Conservation (phyloP, 164 flowering plant genomes). For the Kingdonia uniflora region DNA sequence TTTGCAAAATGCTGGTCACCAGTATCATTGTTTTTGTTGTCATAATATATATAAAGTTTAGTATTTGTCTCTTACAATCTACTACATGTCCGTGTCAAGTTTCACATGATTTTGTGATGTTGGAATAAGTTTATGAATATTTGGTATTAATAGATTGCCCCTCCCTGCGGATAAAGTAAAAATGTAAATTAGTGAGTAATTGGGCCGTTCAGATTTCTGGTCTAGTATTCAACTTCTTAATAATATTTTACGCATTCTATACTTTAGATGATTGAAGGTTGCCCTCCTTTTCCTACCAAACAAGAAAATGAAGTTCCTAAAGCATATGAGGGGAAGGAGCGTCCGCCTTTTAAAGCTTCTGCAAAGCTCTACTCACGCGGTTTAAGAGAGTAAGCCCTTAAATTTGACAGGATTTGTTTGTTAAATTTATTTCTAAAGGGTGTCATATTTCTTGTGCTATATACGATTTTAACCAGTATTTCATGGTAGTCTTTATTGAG, state of each 20-base stretch:
- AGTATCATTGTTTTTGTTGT: no score
- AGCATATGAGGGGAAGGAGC: conserved; percentile 50
- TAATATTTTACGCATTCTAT: conserved; percentile 2
- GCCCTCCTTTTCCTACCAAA: conserved; percentile 57
- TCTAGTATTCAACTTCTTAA: no score
- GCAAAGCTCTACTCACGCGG: conserved; percentile 71
- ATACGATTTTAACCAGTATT: not conserved
- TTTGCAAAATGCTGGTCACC: no score
- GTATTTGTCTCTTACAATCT: no score
- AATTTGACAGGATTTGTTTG: not conserved
- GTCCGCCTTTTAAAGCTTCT: conserved; percentile 85
- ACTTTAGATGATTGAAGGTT: conserved; percentile 90
- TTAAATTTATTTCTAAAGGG: not conserved
- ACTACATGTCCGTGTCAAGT: no score
- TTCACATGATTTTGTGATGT: no score
- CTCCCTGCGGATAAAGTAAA: no score
- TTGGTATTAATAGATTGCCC: no score
- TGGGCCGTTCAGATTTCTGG: no score
- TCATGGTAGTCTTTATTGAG: not conserved
- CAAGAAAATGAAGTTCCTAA: conserved; percentile 56
- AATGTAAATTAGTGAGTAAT: no score
- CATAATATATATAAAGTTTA: no score
- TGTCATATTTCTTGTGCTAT: not conserved
- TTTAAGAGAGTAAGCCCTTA: conserved; percentile 54
- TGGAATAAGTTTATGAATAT: no score